Evolutionary conservation across 768 basidiomycete genomes (phyloP), one percentile per base, ranked within the genome.

Genomic region (Trametes coccinea): DNA sequence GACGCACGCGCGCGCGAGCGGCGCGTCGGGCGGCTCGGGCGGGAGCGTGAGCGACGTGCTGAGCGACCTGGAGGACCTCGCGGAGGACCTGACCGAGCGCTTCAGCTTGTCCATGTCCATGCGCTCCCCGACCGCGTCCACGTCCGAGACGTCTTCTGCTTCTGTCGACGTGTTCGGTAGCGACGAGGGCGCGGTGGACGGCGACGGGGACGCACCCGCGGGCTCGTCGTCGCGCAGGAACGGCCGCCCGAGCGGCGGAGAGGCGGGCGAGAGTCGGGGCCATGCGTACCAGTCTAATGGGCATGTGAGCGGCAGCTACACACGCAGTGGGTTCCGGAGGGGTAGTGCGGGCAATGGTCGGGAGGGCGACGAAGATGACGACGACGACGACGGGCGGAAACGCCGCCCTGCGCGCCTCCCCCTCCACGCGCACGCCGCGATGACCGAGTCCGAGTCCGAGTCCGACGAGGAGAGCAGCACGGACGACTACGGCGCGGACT

Each of bases 391-490:
- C 71, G 61, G 66, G 56, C 70, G 55, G 49, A 77, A 22, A 57
- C 59, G 64, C 11, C 71, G 67, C 51, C 75, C 51, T 59, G 71
- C 52, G 37, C 58, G 62, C n/a, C 48, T 52, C 8, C 62, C 54
- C 67, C 77, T 44, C 70, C 76, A 59, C 67, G 55, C 64, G 22
- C 39, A 43, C 14, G n/a, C 41, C 13, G 13, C n/a, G 7, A 16
- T 14, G 33, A 54, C 61, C 13, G n/a, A 13, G 41, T 54, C 59
- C 10, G 69, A 70, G 39, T 56, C 65, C 29, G 72, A 71, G 22
- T 66, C 67, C 31, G 78, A 79, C 22, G 82, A 80, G 7, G 80
- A 83, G 64, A 76, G 79, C 68, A 78, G 73, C 59, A 62, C 66
- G 16, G 69, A 79, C 34, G 78, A 77, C 56, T 75, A 78, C 46